Base-by-base conservation (phyloP, 2,329 filamentous ascomycete genomes). In the Exserohilum rostratum region DNA sequence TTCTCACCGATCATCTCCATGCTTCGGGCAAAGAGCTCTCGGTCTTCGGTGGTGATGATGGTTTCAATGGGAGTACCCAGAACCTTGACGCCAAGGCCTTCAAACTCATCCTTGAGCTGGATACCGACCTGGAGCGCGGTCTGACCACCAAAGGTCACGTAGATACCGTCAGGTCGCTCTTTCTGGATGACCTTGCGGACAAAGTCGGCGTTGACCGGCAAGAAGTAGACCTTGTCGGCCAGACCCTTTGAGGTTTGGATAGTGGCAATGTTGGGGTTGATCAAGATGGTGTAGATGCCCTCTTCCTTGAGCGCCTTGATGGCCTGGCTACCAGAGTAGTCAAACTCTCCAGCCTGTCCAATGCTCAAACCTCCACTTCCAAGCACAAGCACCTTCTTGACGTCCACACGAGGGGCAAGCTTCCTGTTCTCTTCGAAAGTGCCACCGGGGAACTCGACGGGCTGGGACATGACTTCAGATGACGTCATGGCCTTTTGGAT, bases 1-100 rank as follows among this genome's bases (percentile, higher is more conserved):
- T 97, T 97, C 79, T 97, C 95, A 58, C 91, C 90, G 71, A 99
- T 98, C 0, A 92, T 95, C 72, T 98, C 93, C 93, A 99, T 98
- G 81, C 91, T 96, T 62, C 93, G 89, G 48, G 95, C 95, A 70
- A 99, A 99, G 37, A 98, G 85, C 79, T 99, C 95, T 76, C 95
- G 90, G 71, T 99, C 95, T 78, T 99, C 95, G 1, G 95, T 99
- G 18, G 93, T 98, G 78, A 98, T 96, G 78, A 99, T 96, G 43
- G 95, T 98, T 38, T 97, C 90, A 59, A 99, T 98, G 11, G 93
- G 93, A 5, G 95, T 99, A 76, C 95, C 95, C 13, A 99, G 84
- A 38, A 99, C 93, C 79, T 92, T 89, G 68, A 99, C 93, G 39
- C 95, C 95, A 5, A 98, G 89, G 46, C 80, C 83, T 75, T 96